These are phyloP conservation scores for Catunica adiposa DNA, from an alignment of 2,329 filamentous ascomycete genomes.

Conservation along the genomic window DNA sequence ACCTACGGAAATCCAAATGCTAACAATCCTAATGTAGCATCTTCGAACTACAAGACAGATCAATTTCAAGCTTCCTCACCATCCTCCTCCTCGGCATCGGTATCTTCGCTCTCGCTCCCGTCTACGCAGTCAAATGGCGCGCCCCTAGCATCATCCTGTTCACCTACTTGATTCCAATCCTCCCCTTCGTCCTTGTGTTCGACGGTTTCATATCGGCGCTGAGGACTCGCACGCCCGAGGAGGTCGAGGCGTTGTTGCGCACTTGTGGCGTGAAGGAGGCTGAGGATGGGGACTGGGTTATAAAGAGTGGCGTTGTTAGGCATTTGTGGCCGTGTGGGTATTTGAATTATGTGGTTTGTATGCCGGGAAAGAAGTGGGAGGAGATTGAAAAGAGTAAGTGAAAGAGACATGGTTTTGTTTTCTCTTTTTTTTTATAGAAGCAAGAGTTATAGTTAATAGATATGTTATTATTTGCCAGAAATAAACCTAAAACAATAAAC, in stretches of 20 bases:
- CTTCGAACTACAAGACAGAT: constrained; percentile 57
- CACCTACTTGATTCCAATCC: constrained; percentile 47
- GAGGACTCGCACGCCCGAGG: constrained; percentile 48
- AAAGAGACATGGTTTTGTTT: too few relatives aligned
- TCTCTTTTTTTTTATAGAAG: too few relatives aligned
- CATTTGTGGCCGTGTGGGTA: constrained; percentile 36
- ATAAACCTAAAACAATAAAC: background rate
- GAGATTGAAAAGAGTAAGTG: background rate
- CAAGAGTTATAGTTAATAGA: too few relatives aligned
- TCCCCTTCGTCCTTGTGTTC: constrained; percentile 51
- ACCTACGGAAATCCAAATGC: background rate
- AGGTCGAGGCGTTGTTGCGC: constrained; percentile 44
- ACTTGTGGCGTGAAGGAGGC: constrained; percentile 29
- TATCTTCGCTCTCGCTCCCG: constrained; percentile 34
- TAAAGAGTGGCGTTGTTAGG: constrained; percentile 29
- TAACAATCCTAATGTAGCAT: constrained; percentile 24
- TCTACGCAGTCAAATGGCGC: constrained; percentile 35
- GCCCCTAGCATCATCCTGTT: constrained; percentile 43
- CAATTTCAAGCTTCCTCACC: constrained; percentile 35
- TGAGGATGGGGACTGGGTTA: constrained; percentile 29
- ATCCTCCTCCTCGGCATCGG: constrained; percentile 36
- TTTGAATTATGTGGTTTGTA: constrained; percentile 36
- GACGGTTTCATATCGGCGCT: constrained; percentile 54
- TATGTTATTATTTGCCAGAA: background rate
- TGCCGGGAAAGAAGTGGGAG: constrained; percentile 20